Percentiles rank a stretch among this genome's conserved stretches.
These are phyloP conservation scores for Starmerella stellata DNA, from an alignment of 805 yeast genomes.

Conservation along the genomic window DNA sequence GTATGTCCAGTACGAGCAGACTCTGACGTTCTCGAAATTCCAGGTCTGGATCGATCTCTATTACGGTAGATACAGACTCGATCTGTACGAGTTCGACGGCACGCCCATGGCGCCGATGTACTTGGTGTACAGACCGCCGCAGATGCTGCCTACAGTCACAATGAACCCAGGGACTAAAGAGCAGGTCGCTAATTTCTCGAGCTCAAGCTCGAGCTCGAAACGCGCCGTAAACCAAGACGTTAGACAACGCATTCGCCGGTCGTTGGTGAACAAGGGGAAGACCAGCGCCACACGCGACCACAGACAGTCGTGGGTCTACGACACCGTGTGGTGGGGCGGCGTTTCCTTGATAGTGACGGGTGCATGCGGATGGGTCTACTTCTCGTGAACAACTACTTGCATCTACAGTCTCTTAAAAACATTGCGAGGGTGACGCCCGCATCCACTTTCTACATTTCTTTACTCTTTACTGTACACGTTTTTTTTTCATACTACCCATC, in stretches of 20 bases:
- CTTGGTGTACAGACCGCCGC: conserved; percentile 81
- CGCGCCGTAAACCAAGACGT: conserved; percentile 8
- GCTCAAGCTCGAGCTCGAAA: not conserved
- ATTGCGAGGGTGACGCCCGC: too few species aligned
- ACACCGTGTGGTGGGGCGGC: conserved; percentile 27
- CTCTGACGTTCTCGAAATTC: conserved; percentile 40
- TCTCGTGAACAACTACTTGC: conserved; percentile 7
- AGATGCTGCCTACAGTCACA: conserved; percentile 87
- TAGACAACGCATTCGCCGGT: conserved; percentile 37
- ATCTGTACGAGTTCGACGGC: conserved; percentile 56
- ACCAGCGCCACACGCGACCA: conserved; percentile 39
- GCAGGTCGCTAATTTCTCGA: conserved; percentile 27
- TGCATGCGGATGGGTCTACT: conserved; percentile 18
- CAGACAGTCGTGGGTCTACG: conserved; percentile 12
- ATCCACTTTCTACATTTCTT: too few species aligned
- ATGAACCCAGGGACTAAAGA: conserved; percentile 44
- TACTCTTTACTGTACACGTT: too few species aligned
- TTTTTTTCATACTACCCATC: too few species aligned
- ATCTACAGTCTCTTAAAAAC: too few species aligned
- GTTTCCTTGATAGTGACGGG: conserved; percentile 25
- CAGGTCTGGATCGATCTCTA: conserved; percentile 51
- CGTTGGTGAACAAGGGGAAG: conserved; percentile 60
- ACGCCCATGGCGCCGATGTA: conserved; percentile 69
- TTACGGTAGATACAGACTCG: conserved; percentile 65
- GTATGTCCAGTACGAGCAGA: conserved; percentile 58